phyloP scores from a whole-genome alignment of 2,329 filamentous ascomycete genomes.

The Fusarium veterinarium region DNA sequence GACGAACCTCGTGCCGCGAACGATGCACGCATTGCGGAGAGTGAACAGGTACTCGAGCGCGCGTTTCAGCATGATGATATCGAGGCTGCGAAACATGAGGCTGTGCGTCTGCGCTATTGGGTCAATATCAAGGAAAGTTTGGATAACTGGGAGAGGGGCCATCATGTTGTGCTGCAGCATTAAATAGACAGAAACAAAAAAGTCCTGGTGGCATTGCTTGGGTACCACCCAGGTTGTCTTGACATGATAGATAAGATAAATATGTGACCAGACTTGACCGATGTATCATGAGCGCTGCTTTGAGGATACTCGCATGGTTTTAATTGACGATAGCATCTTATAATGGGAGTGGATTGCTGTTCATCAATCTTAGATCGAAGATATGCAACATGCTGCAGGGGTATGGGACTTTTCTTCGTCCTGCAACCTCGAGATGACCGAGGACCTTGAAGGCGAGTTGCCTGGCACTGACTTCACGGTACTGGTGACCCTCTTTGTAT shows the following conservation, averaged over 20 bases:
- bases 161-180: slow-evolving; percentile 66
- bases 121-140: slow-evolving; percentile 85
- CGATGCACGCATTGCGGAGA: slow-evolving; percentile 71
- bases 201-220: not conserved
- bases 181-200: slow-evolving; percentile 26
- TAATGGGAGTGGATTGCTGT: not conserved
- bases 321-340: not conserved
- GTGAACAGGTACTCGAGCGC: slow-evolving; percentile 70
- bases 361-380: not conserved
- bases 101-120: slow-evolving; percentile 88
- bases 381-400: not conserved
- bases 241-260: not conserved
- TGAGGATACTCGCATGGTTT: not conserved
- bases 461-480: not conserved
- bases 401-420: not conserved
- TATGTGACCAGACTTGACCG: not conserved
- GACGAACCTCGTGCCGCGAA: slow-evolving; percentile 72
- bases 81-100: slow-evolving; percentile 75
- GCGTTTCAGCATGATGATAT: slow-evolving; percentile 76
- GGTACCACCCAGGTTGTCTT: not conserved
- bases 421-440: not conserved
- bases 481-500: not conserved
- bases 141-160: slow-evolving; percentile 85
- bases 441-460: not conserved
- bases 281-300: not conserved